Evolutionary conservation across 2,329 filamentous ascomycete genomes (phyloP), one percentile per base, ranked within the genome.

Genomic region (Claviceps arundinis): DNA sequence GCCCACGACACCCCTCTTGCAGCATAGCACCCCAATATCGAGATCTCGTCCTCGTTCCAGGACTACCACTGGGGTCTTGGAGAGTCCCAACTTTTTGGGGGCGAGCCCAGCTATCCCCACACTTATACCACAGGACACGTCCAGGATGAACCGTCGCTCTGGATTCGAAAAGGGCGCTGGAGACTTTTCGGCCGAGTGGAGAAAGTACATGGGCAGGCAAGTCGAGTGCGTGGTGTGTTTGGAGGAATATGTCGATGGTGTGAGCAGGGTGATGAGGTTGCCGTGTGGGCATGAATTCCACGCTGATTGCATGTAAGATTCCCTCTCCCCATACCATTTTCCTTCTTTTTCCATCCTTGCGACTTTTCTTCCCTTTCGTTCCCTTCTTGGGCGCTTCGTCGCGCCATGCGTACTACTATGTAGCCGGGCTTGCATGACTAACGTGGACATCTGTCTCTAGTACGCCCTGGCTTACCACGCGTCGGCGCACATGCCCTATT

Each of bases 241-340:
- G 37, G 93, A 98, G 64, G 93, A 98, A 65, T 98, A 97, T 62
- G 76, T 95, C 22, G 90, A 96, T 66, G 93, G 93, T 41, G 83
- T 96, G 60, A 95, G 89, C 65, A 81, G 82, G 62, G 91, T 98
- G 41, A 98, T 98, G 93, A 94, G 89, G 64, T 71, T 98, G 54
- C 93, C 93, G 8, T 98, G 93, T 68, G 93, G 93, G 38, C 93
- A 98, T 66, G 93, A 98, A 63, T 98, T 97, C 68, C 93, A 98
- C 67, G 91, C 77, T 30, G 89, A 95, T 65, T 98, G 93, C 89
- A 97, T 98, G 89, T 95, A 72, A 84, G 89, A 85, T 50, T 16
- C 14, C 17, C 7, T 13, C 16, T 11, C 4, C 11, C 13, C 6
- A 19, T 52, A 26, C 37, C 11, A 4, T 14, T 4, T 8, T 5